Conservation (phyloP, 257 asterid species). For the Marsdenia floribunda region DNA sequence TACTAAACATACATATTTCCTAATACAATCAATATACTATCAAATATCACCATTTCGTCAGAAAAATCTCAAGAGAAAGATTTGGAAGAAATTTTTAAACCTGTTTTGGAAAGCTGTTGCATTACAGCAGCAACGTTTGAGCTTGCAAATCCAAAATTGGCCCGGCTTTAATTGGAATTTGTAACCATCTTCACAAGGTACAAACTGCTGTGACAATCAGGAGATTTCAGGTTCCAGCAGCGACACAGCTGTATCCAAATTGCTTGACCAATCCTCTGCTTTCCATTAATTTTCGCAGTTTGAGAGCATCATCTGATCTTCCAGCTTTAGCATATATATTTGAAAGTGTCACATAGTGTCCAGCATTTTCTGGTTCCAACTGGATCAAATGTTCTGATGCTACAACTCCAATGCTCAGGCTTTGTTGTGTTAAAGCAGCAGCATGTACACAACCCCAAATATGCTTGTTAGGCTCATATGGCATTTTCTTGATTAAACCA, state of each 20-base stretch:
- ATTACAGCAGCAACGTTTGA: too few species aligned
- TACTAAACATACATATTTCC: too few species aligned
- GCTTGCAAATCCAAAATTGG: too few species aligned
- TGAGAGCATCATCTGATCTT: constrained; percentile 29
- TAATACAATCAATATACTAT: too few species aligned
- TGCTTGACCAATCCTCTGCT: constrained; percentile 33
- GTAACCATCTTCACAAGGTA: too few species aligned
- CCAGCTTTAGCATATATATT: constrained; percentile 38
- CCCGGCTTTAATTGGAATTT: too few species aligned
- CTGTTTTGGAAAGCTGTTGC: too few species aligned
- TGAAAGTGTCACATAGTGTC: constrained; percentile 42
- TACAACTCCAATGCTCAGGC: constrained; percentile 22
- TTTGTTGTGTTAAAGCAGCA: constrained; percentile 22
- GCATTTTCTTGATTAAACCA: constrained; percentile 25
- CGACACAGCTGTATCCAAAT: constrained; percentile 31
- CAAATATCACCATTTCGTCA: too few species aligned
- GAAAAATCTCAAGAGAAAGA: too few species aligned
- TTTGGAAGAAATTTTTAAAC: too few species aligned
- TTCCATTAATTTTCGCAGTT: constrained; percentile 29
- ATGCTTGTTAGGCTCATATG: constrained; percentile 24
- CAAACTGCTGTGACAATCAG: neutral
- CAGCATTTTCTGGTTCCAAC: constrained; percentile 40
- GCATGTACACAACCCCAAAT: constrained; percentile 42
- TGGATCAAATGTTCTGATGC: constrained; percentile 35
- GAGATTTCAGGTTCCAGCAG: constrained; percentile 16